These are phyloP conservation scores for Excoecaria cochinchinensis DNA, from an alignment of 345 rosid genomes.

Conservation along the genomic window DNA sequence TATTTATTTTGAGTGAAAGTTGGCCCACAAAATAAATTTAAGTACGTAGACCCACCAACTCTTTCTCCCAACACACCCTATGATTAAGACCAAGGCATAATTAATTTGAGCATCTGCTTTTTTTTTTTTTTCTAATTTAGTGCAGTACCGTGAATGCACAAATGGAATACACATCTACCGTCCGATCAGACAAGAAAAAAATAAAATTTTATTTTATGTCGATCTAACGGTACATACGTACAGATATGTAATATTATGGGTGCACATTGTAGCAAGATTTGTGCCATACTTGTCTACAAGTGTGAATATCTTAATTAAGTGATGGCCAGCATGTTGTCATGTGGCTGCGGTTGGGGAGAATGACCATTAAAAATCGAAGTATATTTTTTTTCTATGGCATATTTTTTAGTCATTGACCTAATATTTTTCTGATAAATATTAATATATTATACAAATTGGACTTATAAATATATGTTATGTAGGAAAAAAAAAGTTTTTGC, in stretches of 20 bases:
- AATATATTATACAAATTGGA: no score
- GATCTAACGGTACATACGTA: no score
- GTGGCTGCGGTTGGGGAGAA: neutral
- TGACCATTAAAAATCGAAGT: slow-evolving; percentile 36
- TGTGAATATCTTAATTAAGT: slow-evolving; percentile 32
- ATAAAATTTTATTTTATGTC: no score
- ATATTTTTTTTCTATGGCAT: no score
- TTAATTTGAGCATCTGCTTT: neutral
- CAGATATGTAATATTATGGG: no score
- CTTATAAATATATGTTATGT: no score
- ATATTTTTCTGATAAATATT: no score
- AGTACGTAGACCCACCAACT: slow-evolving; percentile 32
- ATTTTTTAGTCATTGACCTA: no score
- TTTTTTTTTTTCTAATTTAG: neutral
- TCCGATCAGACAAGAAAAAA: neutral
- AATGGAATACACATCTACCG: no score
- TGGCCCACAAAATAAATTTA: slow-evolving; percentile 38
- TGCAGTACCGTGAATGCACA: neutral
- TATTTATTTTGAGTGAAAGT: neutral
- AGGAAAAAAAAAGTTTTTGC: no score
- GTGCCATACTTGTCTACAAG: neutral
- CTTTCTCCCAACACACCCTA: slow-evolving; percentile 26
- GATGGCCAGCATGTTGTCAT: slow-evolving; percentile 18
- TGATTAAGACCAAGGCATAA: slow-evolving; percentile 32
- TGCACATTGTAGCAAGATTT: no score